These are phyloP conservation scores for Helicocarpus griseus DNA, from an alignment of 2,329 filamentous ascomycete genomes.

Conservation along the genomic window DNA sequence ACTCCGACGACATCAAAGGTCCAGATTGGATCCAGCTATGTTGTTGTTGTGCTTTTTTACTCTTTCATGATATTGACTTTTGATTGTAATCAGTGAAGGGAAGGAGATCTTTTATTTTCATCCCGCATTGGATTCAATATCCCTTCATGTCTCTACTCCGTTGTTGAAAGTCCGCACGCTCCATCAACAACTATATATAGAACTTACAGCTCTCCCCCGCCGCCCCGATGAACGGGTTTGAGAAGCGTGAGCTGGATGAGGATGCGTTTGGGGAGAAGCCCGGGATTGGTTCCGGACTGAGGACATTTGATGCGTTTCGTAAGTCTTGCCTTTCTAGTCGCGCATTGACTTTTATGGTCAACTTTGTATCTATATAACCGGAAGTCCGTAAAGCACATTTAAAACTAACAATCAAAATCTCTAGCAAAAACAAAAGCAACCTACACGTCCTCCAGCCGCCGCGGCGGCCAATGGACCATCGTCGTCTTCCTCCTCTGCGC, in stretches of 20 bases:
- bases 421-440: conserved; percentile 90
- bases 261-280: conserved; percentile 67
- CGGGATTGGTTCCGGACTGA: conserved; percentile 47
- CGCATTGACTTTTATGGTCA: not conserved
- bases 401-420: conserved; percentile 7
- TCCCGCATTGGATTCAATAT: not conserved
- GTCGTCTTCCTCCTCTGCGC: conserved; percentile 65
- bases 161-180: not conserved
- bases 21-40: not conserved
- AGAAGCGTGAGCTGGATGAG: conserved; percentile 61
- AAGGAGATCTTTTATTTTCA: not conserved
- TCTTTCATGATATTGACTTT: not conserved
- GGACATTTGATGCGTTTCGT: conserved; percentile 97
- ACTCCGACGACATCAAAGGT: not conserved
- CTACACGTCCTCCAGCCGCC: conserved; percentile 73
- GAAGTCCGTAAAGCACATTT: not conserved
- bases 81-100: not conserved
- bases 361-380: not conserved
- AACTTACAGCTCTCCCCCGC: conserved; percentile 24
- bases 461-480: conserved; percentile 90
- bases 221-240: conserved; percentile 64
- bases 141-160: not conserved
- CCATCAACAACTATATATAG: not conserved
- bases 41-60: not conserved
- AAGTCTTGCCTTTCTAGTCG: conserved; percentile 32